phyloP scores from a whole-genome alignment of 768 basidiomycete species.

The Russula griseocarnosa region DNA sequence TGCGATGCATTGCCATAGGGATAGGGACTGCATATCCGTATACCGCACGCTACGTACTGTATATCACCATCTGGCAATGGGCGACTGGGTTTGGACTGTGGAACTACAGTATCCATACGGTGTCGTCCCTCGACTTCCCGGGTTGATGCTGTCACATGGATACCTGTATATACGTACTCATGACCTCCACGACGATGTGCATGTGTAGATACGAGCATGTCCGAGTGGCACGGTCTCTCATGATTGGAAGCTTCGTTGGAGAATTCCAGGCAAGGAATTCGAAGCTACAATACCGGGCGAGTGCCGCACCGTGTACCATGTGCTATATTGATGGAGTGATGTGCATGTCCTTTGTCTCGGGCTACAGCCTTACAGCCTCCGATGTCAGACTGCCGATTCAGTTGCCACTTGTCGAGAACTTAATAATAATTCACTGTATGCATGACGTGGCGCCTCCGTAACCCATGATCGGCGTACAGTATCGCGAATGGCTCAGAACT shows the following conservation, averaged over 20 bases:
- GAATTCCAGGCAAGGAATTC: not conserved
- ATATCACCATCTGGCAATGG: not conserved
- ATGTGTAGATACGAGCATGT: not conserved
- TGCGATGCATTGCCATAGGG: not conserved
- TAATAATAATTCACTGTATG: too few relatives aligned
- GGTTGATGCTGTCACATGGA: not conserved
- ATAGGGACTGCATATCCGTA: not conserved
- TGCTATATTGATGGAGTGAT: not conserved
- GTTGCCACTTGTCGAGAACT: too few relatives aligned
- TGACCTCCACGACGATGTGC: not conserved
- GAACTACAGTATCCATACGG: not conserved
- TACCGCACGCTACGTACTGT: too few relatives aligned
- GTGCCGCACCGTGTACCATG: not conserved
- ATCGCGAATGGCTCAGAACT: not conserved
- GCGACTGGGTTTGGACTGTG: not conserved
- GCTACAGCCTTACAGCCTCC: not conserved
- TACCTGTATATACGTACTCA: too few relatives aligned
- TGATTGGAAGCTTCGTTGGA: not conserved
- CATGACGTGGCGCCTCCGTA: too few relatives aligned
- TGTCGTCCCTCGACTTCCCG: not conserved
- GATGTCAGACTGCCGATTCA: not conserved
- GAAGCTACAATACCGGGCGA: not conserved
- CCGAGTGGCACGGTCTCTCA: not conserved
- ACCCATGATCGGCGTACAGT: not conserved
- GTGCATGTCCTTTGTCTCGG: not conserved